phyloP scores from a whole-genome alignment of 371 early-diverging fungal genomes.

The Mucor indicus region DNA sequence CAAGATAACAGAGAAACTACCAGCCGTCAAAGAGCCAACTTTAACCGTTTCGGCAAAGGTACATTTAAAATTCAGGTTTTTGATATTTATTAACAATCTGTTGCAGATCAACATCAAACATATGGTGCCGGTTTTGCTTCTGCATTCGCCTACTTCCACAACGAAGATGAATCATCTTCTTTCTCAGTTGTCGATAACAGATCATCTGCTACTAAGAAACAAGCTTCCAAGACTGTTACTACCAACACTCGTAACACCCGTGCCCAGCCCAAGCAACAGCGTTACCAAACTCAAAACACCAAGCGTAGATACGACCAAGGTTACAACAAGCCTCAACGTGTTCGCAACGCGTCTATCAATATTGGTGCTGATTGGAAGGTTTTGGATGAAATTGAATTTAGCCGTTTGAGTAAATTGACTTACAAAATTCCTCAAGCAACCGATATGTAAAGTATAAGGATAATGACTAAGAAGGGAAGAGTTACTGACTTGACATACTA shows the following conservation, averaged over 20 bases:
- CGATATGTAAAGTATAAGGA: conserved; percentile 62
- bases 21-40: conserved; percentile 55
- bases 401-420: conserved; percentile 79
- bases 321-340: conserved; percentile 65
- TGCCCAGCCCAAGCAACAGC: conserved; percentile 33
- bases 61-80: too few relatives aligned
- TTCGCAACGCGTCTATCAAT: conserved; percentile 86
- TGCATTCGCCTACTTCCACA: conserved; percentile 88
- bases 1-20: conserved; percentile 57
- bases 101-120: conserved; percentile 71
- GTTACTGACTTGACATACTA: neutral
- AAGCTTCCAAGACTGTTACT: conserved; percentile 56
- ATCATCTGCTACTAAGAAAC: conserved; percentile 68
- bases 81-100: neutral
- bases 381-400: conserved; percentile 93
- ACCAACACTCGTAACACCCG: conserved; percentile 29
- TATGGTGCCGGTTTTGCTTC: conserved; percentile 86
- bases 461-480: too few relatives aligned
- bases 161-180: conserved; percentile 91
- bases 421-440: conserved; percentile 74
- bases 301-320: conserved; percentile 50
- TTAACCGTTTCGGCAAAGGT: conserved; percentile 66
- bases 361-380: conserved; percentile 91
- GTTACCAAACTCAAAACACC: conserved; percentile 46
- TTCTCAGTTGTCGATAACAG: conserved; percentile 96